Conservation (phyloP, 805 yeast genomes). For the Saccharomycopsis capsularis region DNA sequence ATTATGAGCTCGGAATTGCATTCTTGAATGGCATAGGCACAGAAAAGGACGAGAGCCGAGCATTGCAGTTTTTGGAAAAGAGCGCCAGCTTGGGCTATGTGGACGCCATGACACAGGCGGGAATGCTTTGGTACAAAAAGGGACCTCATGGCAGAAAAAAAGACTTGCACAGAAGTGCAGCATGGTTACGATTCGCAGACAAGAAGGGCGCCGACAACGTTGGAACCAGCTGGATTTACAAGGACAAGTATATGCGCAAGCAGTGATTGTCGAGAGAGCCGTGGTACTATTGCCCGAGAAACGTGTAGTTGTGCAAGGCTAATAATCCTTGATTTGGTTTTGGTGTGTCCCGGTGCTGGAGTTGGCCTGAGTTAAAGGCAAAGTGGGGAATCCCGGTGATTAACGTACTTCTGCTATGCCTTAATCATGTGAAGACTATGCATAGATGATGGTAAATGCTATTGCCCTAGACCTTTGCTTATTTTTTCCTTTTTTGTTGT, state of each 20-base stretch:
- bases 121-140: constrained; percentile 56
- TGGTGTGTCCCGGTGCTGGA: too few species aligned
- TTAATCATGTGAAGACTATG: too few species aligned
- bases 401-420: too few species aligned
- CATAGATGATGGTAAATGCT: too few species aligned
- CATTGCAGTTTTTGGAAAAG: constrained; percentile 51
- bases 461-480: too few species aligned
- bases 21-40: constrained; percentile 53
- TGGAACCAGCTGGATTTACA: constrained; percentile 72
- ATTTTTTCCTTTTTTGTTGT: too few species aligned
- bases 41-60: constrained; percentile 46
- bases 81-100: constrained; percentile 63
- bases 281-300: too few species aligned
- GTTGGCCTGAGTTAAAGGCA: too few species aligned
- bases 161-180: constrained; percentile 56
- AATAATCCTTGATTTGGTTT: too few species aligned
- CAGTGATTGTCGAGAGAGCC: too few species aligned
- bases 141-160: constrained; percentile 45
- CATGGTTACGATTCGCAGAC: constrained; percentile 63
- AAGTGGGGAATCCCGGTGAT: too few species aligned
- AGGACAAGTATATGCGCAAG: constrained; percentile 48
- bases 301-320: too few species aligned
- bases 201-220: constrained; percentile 51
- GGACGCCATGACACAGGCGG: constrained; percentile 65
- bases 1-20: constrained; percentile 56